Evolutionary conservation across 306 rosid species (phyloP).

Genomic region (Glycine latifolia): DNA sequence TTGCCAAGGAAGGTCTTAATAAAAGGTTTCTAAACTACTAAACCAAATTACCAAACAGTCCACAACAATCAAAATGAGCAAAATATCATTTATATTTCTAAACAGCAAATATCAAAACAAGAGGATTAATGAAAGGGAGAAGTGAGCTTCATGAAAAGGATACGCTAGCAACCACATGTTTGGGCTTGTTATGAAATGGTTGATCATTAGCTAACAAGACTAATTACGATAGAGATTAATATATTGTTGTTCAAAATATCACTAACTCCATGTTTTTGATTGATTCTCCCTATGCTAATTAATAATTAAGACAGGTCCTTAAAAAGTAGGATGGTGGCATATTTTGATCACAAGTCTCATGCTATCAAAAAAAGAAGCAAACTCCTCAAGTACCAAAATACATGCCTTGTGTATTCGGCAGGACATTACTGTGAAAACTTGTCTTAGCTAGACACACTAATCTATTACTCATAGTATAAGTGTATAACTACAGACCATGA

Average conservation of each 20-base stretch:
- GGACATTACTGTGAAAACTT: background rate
- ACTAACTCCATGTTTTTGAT: background rate
- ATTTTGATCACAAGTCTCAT: slow-evolving; percentile 12
- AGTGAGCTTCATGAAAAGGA: slow-evolving; percentile 21
- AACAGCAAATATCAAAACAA: background rate
- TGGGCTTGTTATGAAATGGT: background rate
- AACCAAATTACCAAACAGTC: slow-evolving; percentile 6
- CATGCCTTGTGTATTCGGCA: background rate
- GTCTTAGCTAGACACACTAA: slow-evolving; percentile 7
- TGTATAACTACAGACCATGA: slow-evolving; percentile 20
- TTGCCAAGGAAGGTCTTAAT: background rate
- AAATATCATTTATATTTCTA: background rate
- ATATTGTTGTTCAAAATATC: background rate
- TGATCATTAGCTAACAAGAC: slow-evolving; percentile 19
- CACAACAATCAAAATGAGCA: background rate
- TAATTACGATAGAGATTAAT: background rate
- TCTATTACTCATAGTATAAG: background rate
- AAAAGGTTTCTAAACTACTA: background rate
- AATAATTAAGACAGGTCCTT: slow-evolving; percentile 1
- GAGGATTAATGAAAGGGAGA: background rate
- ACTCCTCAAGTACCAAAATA: slow-evolving; percentile 18
- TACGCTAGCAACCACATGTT: background rate
- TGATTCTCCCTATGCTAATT: background rate
- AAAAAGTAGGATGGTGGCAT: background rate
- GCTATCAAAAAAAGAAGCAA: slow-evolving; percentile 1